phyloP scores from a whole-genome alignment of 768 basidiomycete genomes.

The Naganishia antarctica region DNA sequence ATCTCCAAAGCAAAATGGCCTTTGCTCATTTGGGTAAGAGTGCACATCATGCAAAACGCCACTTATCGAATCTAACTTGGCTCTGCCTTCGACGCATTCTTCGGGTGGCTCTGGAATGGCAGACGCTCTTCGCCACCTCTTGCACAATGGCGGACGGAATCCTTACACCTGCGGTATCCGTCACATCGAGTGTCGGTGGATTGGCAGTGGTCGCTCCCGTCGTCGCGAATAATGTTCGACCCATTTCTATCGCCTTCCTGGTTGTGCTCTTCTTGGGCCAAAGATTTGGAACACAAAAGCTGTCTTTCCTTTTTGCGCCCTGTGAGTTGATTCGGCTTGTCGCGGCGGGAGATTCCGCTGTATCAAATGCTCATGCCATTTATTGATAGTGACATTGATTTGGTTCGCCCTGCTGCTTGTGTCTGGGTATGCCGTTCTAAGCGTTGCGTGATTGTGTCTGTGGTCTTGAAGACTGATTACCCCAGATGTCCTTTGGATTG shows the following conservation, averaged over 20 bases:
- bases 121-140: slow-evolving; percentile 62
- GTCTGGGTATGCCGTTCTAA: slow-evolving; percentile 22
- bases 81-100: background rate
- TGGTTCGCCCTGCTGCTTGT: slow-evolving; percentile 55
- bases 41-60: background rate
- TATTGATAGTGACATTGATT: slow-evolving; percentile 56
- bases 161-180: slow-evolving; percentile 60
- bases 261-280: slow-evolving; percentile 60
- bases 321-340: slow-evolving; percentile 47
- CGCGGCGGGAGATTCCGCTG: too few relatives aligned
- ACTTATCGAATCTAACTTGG: background rate
- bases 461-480: background rate
- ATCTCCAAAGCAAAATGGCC: slow-evolving; percentile 52
- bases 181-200: slow-evolving; percentile 65
- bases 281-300: slow-evolving; percentile 58
- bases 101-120: background rate
- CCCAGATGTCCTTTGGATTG: background rate
- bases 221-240: slow-evolving; percentile 54
- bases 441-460: background rate
- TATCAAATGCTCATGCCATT: too few relatives aligned
- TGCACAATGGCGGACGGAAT: slow-evolving; percentile 66
- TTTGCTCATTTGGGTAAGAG: slow-evolving; percentile 58
- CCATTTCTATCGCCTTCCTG: slow-evolving; percentile 62
- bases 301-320: slow-evolving; percentile 59
- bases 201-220: slow-evolving; percentile 60